Percentiles rank a stretch among this genome's conserved stretches.
Conservation (phyloP, 2,329 filamentous ascomycete genomes). For the Periconia digitata region DNA sequence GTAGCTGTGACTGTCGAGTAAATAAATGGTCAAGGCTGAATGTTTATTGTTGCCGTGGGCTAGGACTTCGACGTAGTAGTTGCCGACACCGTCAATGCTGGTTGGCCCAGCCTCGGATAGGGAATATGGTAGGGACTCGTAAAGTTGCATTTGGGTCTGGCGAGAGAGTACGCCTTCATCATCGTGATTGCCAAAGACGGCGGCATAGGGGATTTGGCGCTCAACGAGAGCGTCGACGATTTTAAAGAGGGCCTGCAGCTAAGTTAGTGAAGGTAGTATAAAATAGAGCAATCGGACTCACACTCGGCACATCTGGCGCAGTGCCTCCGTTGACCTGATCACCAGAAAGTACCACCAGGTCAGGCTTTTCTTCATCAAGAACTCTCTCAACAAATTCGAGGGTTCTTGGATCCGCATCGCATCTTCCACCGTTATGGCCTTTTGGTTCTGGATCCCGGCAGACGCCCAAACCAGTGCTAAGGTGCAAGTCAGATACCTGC, state of each 20-base stretch:
- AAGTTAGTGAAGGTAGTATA: conserved; percentile 11
- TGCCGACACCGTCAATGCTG: conserved; percentile 86
- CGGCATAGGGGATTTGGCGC: conserved; percentile 86
- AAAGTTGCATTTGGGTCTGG: conserved; percentile 77
- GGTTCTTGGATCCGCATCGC: conserved; percentile 89
- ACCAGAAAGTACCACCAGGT: conserved; percentile 86
- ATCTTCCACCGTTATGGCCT: conserved; percentile 70
- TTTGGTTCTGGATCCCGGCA: conserved; percentile 87
- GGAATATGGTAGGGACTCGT: conserved; percentile 86
- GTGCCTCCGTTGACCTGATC: conserved; percentile 96
- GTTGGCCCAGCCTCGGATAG: conserved; percentile 81
- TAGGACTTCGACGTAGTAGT: conserved; percentile 90
- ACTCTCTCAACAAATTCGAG: conserved; percentile 83
- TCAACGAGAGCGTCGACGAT: conserved; percentile 81
- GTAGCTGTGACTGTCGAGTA: conserved; percentile 91
- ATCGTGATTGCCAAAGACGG: conserved; percentile 97
- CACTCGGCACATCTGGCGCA: conserved; percentile 84
- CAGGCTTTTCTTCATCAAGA: conserved; percentile 89
- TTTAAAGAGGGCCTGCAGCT: conserved; percentile 79
- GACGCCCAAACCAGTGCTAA: conserved; percentile 82
- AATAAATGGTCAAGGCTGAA: conserved; percentile 89
- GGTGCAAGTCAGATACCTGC: conserved; percentile 90
- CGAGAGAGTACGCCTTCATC: conserved; percentile 84
- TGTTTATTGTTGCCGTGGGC: conserved; percentile 78
- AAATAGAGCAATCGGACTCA: conserved; percentile 42